Percentiles rank a stretch among this genome's conserved stretches.
phyloP scores from a whole-genome alignment of 345 rosid species.

The rapeseed (Brassica napus) region DNA sequence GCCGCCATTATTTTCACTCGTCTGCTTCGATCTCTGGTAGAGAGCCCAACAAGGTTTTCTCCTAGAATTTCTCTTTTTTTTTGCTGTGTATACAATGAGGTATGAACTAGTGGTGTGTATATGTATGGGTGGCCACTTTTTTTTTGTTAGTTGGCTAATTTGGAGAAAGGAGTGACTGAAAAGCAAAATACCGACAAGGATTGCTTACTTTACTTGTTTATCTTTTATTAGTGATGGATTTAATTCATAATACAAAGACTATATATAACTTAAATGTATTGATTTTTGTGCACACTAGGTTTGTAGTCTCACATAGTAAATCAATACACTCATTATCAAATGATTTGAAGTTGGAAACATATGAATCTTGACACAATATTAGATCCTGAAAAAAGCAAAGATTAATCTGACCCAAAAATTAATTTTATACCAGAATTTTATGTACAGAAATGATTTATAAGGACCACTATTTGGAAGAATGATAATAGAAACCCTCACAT shows the following conservation, averaged over 20 bases:
- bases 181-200: constrained; percentile 39
- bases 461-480: neutral
- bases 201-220: constrained; percentile 13
- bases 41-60: neutral
- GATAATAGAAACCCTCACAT: neutral
- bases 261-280: neutral
- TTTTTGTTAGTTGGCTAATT: constrained; percentile 36
- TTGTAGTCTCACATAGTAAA: neutral
- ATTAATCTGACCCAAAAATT: neutral
- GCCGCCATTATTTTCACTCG: constrained; percentile 17
- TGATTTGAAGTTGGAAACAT: neutral
- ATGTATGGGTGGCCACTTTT: constrained; percentile 23
- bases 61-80: neutral
- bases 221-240: neutral
- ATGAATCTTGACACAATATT: neutral
- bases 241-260: neutral
- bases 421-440: neutral
- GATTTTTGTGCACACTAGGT: neutral
- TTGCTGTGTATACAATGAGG: constrained; percentile 11
- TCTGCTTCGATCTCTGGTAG: constrained; percentile 9
- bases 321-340: neutral
- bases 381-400: neutral
- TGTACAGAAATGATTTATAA: neutral
- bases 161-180: constrained; percentile 30
- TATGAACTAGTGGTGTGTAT: constrained; percentile 23